phyloP scores from a whole-genome alignment of 805 yeast genomes.

The Lipomyces lipofer region DNA sequence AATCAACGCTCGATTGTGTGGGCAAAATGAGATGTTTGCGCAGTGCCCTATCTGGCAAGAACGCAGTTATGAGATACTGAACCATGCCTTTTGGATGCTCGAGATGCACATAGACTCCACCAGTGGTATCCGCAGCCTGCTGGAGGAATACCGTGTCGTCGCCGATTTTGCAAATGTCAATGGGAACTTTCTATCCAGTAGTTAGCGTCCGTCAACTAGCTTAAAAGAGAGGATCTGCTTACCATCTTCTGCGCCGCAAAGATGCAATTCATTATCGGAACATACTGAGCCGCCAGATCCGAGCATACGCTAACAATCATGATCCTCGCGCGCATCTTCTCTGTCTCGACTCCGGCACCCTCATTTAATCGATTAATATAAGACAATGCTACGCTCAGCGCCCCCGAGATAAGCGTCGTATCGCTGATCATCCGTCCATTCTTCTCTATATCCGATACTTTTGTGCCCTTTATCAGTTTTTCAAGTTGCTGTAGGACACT shows the following conservation, averaged over 20 bases:
- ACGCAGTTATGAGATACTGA: conserved; percentile 74
- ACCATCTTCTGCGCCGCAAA: conserved; percentile 90
- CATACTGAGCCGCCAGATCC: conserved; percentile 77
- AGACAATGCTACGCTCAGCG: conserved; percentile 77
- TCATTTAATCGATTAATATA: conserved; percentile 56
- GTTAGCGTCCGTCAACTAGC: neutral
- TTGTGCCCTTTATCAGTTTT: conserved; percentile 45
- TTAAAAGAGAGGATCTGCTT: conserved; percentile 1
- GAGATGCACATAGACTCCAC: conserved; percentile 78
- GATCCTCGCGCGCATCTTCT: conserved; percentile 62
- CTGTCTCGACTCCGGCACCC: neutral
- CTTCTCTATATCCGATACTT: conserved; percentile 33
- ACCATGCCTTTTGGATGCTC: conserved; percentile 72
- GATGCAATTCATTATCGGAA: conserved; percentile 91
- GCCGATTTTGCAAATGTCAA: conserved; percentile 80
- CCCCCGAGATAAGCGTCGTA: conserved; percentile 64
- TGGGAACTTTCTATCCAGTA: conserved; percentile 64
- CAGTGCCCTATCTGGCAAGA: conserved; percentile 81
- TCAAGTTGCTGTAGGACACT: conserved; percentile 62
- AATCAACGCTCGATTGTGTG: conserved; percentile 81
- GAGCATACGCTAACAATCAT: conserved; percentile 65
- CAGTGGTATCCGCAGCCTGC: conserved; percentile 93
- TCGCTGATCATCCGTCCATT: conserved; percentile 24
- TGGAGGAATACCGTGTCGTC: conserved; percentile 78
- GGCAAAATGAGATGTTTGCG: conserved; percentile 78